Base-by-base conservation (phyloP, 2,329 filamentous ascomycete species). In the Magnaporthiopsis rhizophila region DNA sequence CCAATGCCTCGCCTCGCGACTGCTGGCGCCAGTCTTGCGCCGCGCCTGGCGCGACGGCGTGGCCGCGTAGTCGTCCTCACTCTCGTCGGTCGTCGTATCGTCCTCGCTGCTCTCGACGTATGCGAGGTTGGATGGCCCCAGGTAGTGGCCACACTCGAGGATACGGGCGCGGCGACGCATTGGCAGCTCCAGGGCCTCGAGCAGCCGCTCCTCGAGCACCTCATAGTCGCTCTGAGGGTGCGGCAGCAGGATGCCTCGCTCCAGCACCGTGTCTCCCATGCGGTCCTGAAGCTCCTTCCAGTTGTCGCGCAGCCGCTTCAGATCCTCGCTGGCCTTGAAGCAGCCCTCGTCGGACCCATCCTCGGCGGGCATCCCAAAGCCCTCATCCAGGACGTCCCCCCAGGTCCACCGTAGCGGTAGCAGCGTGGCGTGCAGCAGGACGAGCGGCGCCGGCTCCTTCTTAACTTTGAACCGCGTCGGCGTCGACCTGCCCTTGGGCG, bases 191-290 rank as follows among this genome's bases (percentile, higher is more conserved):
- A 93, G 76, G 1, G 88, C 87, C 74, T 93, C 90, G 3, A 93
- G 78, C 45, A 94, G 79, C 34, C 90, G 81, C 76, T 93, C 90
- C 75, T 94, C 89, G 0, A 95, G 81, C 65, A 91, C 77, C 73
- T 93, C 90, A 70, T 90, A 94, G 72, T 93, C 90, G 64, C 89
- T 88, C 69, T 90, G 85, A 1, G 91, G 91, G 72, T 95, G 91
- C 2, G 89, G 86, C 9, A 95, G 81, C 58, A 95, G 78, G 45
- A 95, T 82, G 2, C 89, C 91, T 28, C 91, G 83, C 71, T 90
- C 84, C 67, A 90, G 81, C 13, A 92, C 86, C 0, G 89, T 91
- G 62, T 92, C 89, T 1, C 86, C 86, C 4, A 91, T 80, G 65
- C 89, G 88, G 63, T 90, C 87, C 68, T 88, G 86, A 2, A 94